phyloP scores from a whole-genome alignment of 2,329 filamentous ascomycete species.

The Hypoxylon sp. region DNA sequence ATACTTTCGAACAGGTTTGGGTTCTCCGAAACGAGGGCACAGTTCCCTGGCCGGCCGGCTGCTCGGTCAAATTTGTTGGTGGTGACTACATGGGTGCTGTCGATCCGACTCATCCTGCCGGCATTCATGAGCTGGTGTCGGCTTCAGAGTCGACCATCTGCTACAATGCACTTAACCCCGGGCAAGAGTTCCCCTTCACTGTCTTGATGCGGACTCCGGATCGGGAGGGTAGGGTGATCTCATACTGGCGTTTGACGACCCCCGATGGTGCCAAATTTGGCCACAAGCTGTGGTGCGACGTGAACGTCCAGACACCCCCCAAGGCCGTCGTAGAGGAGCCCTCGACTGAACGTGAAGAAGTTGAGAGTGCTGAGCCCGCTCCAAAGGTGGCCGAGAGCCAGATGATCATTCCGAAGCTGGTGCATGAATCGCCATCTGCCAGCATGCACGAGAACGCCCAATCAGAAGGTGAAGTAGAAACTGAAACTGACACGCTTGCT shows the following conservation, averaged over 20 bases:
- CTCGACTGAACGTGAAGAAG: conserved; percentile 41
- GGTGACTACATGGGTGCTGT: conserved; percentile 97
- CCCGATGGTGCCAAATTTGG: conserved; percentile 87
- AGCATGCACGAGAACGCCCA: conserved; percentile 81
- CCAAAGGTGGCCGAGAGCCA: conserved; percentile 64
- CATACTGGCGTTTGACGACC: conserved; percentile 95
- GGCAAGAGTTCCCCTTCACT: conserved; percentile 84
- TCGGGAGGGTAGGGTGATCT: conserved; percentile 84
- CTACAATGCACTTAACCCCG: conserved; percentile 76
- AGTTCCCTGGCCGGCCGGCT: conserved; percentile 86
- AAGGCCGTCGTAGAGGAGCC: conserved; percentile 66
- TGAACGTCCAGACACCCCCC: conserved; percentile 77
- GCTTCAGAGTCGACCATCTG: conserved; percentile 88
- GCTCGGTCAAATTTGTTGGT: conserved; percentile 90
- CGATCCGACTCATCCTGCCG: conserved; percentile 83
- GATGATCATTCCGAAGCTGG: conserved; percentile 97
- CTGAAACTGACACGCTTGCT: conserved; percentile 54
- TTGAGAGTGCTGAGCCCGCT: conserved; percentile 30
- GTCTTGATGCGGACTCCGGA: conserved; percentile 86
- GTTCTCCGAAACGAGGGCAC: conserved; percentile 87
- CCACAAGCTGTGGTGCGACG: conserved; percentile 94
- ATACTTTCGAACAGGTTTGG: conserved; percentile 91
- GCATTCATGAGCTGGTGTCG: conserved; percentile 79
- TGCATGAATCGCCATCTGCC: conserved; percentile 89
- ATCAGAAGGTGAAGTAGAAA: conserved; percentile 67